Conservation (phyloP, 768 basidiomycete genomes). For the Lactarius hatsudake region DNA sequence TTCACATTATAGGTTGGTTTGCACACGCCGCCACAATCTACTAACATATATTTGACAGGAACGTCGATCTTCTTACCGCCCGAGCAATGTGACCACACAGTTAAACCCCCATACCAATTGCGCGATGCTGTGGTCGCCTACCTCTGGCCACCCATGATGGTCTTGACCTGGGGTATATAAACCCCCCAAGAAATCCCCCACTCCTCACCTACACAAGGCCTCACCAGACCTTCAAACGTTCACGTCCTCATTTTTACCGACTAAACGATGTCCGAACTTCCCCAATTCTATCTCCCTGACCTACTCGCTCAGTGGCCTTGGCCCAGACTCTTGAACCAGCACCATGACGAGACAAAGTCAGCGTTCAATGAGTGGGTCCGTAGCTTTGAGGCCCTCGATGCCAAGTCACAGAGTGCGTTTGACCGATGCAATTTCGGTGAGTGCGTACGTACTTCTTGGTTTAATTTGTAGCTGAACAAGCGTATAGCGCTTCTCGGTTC, state of each 20-base stretch:
- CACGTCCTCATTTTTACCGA: not conserved
- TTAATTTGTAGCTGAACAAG: not conserved
- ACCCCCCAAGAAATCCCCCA: not conserved
- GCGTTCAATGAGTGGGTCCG: conserved; percentile 40
- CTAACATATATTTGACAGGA: too few species aligned
- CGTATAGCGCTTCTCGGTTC: conserved; percentile 38
- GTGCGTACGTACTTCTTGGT: not conserved
- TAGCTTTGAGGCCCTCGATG: conserved; percentile 37
- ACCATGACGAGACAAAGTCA: conserved; percentile 35
- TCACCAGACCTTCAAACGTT: not conserved
- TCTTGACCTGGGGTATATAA: too few species aligned
- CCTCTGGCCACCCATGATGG: too few species aligned
- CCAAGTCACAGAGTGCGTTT: conserved; percentile 39
- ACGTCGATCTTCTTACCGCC: too few species aligned
- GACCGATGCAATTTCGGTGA: conserved; percentile 38
- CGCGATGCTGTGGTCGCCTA: too few species aligned
- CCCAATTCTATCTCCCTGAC: conserved; percentile 33
- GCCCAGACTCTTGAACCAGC: conserved; percentile 39
- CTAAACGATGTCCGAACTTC: not conserved
- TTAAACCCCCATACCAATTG: too few species aligned
- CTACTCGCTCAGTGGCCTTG: conserved; percentile 44
- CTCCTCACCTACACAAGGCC: not conserved
- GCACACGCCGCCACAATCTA: too few species aligned
- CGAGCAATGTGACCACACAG: too few species aligned
- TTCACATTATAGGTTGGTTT: too few species aligned